Evolutionary conservation across 345 rosid genomes (phyloP).

Genomic region (Abelmoschus esculentus): DNA sequence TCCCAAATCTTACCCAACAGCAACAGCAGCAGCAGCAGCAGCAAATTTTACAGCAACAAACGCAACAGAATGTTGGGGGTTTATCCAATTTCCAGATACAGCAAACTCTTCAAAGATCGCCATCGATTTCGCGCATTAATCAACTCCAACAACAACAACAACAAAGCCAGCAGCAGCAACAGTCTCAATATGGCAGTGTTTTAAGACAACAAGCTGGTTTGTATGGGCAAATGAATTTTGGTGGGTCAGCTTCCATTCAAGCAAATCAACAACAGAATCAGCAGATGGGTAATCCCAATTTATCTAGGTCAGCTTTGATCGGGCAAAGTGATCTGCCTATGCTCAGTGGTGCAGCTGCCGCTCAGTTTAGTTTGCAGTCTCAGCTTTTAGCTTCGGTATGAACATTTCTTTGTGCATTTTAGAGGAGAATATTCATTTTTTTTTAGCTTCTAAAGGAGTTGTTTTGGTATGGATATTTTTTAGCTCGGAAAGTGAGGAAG

Average conservation of each 20-base stretch:
- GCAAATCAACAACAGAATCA: conserved; percentile 46
- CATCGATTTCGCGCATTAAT: conserved; percentile 58
- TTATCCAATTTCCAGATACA: conserved; percentile 57
- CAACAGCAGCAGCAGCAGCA: conserved; percentile 17
- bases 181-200: conserved; percentile 38
- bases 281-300: conserved; percentile 46
- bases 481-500: neutral
- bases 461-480: neutral
- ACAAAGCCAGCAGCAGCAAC: conserved; percentile 43
- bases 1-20: conserved; percentile 23
- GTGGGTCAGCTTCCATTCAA: conserved; percentile 56
- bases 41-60: conserved; percentile 31
- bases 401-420: too few relatives aligned
- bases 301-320: conserved; percentile 52
- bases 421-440: too few relatives aligned
- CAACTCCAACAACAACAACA: conserved; percentile 41
- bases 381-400: conserved; percentile 78
- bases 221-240: conserved; percentile 71
- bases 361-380: conserved; percentile 62
- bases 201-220: conserved; percentile 52
- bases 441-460: too few relatives aligned
- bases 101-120: conserved; percentile 56
- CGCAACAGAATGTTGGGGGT: conserved; percentile 38
- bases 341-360: conserved; percentile 50
- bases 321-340: conserved; percentile 58